A percentile compares a stretch with the other conserved stretches of the same genome.
Conservation (phyloP, 2,329 filamentous ascomycete genomes). For the Zymoseptoria crescenta region DNA sequence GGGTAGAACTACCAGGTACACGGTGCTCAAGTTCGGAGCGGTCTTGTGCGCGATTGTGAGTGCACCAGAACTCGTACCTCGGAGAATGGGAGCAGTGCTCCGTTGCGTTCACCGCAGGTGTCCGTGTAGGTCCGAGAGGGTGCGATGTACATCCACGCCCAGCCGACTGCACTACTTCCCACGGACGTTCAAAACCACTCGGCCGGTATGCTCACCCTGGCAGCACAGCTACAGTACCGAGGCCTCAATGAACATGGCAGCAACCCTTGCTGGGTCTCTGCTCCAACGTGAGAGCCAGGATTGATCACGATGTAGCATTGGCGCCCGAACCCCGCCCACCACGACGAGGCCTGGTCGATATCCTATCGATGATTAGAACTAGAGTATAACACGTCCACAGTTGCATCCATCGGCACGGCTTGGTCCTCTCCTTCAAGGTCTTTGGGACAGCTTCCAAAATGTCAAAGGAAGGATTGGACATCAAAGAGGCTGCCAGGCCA, state of each 20-base stretch:
- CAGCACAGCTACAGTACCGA: not conserved
- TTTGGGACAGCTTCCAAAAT: not conserved
- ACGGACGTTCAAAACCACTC: no score
- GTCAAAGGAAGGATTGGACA: slow-evolving; percentile 2
- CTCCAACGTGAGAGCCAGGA: not conserved
- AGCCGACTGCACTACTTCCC: no score
- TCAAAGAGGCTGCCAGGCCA: not conserved
- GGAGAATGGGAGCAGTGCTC: no score
- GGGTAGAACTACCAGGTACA: not conserved
- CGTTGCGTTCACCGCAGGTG: no score
- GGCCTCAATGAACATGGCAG: not conserved
- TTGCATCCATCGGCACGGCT: not conserved
- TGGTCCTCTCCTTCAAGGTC: not conserved
- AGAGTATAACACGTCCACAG: not conserved
- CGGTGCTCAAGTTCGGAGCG: not conserved
- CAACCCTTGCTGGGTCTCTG: not conserved
- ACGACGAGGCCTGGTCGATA: not conserved
- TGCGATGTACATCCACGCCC: no score
- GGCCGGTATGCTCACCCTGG: not conserved
- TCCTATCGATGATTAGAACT: not conserved
- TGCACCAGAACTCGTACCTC: not conserved
- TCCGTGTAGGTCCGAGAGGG: no score
- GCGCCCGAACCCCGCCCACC: not conserved
- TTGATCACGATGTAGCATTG: not conserved
- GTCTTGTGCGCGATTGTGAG: not conserved